Evolutionary conservation across 179 eudicot species (phyloP).

Genomic region (Spinacia oleracea): DNA sequence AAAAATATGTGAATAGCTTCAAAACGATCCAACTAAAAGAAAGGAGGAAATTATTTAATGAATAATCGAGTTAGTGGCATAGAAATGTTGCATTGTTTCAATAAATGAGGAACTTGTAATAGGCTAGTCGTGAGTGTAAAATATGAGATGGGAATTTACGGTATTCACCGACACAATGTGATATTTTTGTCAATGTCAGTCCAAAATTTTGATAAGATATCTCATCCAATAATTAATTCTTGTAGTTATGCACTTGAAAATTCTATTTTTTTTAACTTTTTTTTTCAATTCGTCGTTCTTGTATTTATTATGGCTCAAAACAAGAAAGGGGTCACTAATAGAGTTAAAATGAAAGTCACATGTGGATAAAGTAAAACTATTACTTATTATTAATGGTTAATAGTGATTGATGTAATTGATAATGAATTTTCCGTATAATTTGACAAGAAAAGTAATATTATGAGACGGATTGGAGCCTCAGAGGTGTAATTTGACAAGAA

Average conservation of each 20-base stretch:
- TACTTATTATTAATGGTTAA: too few relatives aligned
- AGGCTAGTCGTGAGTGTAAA: background rate
- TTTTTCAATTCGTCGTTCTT: background rate
- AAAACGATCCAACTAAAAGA: too few relatives aligned
- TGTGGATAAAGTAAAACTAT: too few relatives aligned
- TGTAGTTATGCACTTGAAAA: background rate
- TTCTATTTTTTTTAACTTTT: background rate
- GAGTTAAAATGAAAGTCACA: too few relatives aligned
- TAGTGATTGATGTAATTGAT: too few relatives aligned
- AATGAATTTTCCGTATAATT: too few relatives aligned
- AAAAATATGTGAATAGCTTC: too few relatives aligned
- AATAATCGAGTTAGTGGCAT: background rate
- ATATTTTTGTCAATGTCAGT: background rate
- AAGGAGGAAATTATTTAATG: too few relatives aligned
- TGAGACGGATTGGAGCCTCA: too few relatives aligned
- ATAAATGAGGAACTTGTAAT: background rate
- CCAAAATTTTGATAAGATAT: background rate
- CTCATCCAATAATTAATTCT: constrained; percentile 4
- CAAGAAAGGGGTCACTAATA: background rate
- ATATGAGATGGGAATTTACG: constrained; percentile 5
- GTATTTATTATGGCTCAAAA: background rate
- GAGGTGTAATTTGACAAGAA: too few relatives aligned
- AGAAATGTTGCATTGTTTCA: background rate
- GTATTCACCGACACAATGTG: constrained; percentile 28
- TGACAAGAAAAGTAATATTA: too few relatives aligned